phyloP scores from a whole-genome alignment of 768 basidiomycete genomes.

The Nevesoporus exiguus region DNA sequence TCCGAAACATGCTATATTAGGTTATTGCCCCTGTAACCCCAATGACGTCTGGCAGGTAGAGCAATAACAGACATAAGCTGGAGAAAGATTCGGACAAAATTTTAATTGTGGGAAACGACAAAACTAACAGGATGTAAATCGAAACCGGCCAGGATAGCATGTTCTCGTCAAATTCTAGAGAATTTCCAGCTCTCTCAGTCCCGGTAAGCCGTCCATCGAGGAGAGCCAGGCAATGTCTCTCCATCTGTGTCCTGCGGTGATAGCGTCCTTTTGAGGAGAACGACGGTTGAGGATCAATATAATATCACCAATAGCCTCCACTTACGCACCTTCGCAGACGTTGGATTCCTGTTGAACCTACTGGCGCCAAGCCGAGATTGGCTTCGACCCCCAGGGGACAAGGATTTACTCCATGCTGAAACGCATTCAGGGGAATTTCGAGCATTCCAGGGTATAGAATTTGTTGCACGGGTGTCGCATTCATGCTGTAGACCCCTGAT shows the following conservation, averaged over 20 bases:
- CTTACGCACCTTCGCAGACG: constrained; percentile 16
- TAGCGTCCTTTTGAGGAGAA: not conserved
- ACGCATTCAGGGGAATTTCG: not conserved
- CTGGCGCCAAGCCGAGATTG: not conserved
- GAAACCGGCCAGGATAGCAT: not conserved
- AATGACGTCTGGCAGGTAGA: too few relatives aligned
- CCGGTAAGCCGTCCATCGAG: constrained; percentile 6
- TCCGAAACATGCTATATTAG: constrained; percentile 15
- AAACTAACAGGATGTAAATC: not conserved
- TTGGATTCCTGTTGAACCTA: not conserved
- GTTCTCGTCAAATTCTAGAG: not conserved
- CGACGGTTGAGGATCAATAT: not conserved
- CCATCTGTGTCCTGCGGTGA: not conserved
- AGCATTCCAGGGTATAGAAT: constrained; percentile 3
- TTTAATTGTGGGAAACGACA: not conserved
- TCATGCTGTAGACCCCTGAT: not conserved
- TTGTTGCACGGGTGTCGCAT: not conserved
- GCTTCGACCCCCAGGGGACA: not conserved
- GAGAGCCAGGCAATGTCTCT: not conserved
- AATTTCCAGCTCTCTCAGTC: constrained; percentile 6
- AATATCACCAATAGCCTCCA: not conserved
- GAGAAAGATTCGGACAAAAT: too few relatives aligned
- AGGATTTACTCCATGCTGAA: not conserved
- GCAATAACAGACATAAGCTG: too few relatives aligned
- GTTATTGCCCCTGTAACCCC: constrained; percentile 4